Evolutionary conservation across 2,329 filamentous ascomycete species (phyloP).

Genomic region (Xylariales sp.): DNA sequence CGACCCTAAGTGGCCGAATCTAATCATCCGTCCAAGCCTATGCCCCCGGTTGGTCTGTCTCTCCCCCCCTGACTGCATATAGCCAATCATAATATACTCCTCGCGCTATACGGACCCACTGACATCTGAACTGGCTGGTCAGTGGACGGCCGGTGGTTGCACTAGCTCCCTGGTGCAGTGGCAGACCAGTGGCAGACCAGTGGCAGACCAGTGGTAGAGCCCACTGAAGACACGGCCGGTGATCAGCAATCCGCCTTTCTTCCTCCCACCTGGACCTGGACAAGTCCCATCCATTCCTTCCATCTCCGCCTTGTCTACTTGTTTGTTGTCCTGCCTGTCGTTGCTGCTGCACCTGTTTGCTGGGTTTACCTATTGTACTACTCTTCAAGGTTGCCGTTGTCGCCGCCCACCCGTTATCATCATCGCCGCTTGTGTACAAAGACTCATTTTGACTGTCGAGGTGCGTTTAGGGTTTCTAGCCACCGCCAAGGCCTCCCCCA

Average conservation of each 20-base stretch:
- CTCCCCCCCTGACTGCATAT: slow-evolving; percentile 32
- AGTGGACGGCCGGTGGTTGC: too few species aligned
- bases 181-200: too few species aligned
- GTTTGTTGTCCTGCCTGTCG: slow-evolving; percentile 19
- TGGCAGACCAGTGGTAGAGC: background rate
- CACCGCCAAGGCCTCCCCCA: slow-evolving; percentile 18
- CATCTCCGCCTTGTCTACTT: slow-evolving; percentile 38
- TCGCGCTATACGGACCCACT: slow-evolving; percentile 28
- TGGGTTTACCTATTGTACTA: slow-evolving; percentile 10
- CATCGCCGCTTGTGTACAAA: slow-evolving; percentile 21
- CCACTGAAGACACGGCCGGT: slow-evolving; percentile 16
- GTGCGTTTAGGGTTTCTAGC: slow-evolving; percentile 11
- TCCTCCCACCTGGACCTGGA: slow-evolving; percentile 24
- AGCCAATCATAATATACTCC: slow-evolving; percentile 29
- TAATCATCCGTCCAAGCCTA: slow-evolving; percentile 37
- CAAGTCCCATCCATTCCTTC: slow-evolving; percentile 31
- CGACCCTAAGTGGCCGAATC: slow-evolving; percentile 37
- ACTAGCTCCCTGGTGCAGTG: too few species aligned
- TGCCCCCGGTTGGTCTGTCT: slow-evolving; percentile 31
- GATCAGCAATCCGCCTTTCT: slow-evolving; percentile 34
- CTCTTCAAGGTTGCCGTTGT: slow-evolving; percentile 11
- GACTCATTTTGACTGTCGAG: slow-evolving; percentile 9
- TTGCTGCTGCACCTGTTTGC: slow-evolving; percentile 21
- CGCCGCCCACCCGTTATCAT: slow-evolving; percentile 4
- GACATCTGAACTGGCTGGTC: slow-evolving; percentile 15